A percentile compares a stretch with the other conserved stretches of the same genome.
phyloP scores from a whole-genome alignment of 2,329 filamentous ascomycete genomes.

The Arthrinium puccinioides region DNA sequence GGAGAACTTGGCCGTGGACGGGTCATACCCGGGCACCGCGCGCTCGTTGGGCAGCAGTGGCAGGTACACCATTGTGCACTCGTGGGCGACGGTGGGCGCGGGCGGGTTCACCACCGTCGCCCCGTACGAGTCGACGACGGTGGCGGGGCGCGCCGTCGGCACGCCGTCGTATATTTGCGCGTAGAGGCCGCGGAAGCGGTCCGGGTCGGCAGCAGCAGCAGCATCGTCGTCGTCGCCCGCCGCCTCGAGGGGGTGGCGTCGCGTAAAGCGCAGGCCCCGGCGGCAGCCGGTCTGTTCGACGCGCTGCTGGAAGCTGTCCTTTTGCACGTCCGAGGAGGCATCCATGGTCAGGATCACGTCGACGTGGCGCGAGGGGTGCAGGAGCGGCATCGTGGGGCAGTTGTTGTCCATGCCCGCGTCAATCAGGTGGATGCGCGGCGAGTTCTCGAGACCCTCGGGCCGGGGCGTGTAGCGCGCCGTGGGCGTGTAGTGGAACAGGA shows the following conservation, averaged over 20 bases:
- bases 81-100: background rate
- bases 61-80: background rate
- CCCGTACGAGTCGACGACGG: background rate
- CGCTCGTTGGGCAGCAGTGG: background rate
- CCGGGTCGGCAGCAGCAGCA: no score
- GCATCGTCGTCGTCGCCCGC: background rate
- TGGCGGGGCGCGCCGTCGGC: background rate
- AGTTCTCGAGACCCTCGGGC: background rate
- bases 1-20: background rate
- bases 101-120: background rate
- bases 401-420: background rate
- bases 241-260: no score
- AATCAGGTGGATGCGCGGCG: background rate
- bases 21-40: background rate
- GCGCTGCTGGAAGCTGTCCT: background rate
- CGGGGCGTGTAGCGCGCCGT: background rate
- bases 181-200: background rate
- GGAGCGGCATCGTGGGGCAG: background rate
- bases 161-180: background rate
- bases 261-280: background rate
- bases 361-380: background rate
- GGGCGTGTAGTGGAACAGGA: background rate
- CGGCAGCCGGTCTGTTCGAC: background rate
- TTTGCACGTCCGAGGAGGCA: background rate
- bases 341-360: background rate